Percentiles rank a stretch among this genome's conserved stretches.
Conservation (phyloP, 192 early-diverging fungal genomes). For the Dispira simplex region DNA sequence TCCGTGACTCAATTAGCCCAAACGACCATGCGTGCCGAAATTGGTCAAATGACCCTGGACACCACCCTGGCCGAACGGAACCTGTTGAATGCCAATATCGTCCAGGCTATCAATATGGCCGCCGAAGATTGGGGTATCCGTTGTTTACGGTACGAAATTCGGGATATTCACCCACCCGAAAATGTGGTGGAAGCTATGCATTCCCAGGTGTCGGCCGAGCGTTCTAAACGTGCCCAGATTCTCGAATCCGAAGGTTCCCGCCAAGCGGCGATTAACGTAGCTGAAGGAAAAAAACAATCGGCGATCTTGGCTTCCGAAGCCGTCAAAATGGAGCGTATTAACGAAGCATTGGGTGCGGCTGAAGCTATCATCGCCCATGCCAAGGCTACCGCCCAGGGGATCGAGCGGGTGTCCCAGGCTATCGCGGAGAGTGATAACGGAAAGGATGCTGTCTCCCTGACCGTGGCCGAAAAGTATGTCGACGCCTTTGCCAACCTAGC, state of each 20-base stretch:
- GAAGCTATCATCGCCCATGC: conserved; percentile 79
- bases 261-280: conserved; percentile 94
- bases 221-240: conserved; percentile 93
- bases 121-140: conserved; percentile 92
- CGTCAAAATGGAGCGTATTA: conserved; percentile 77
- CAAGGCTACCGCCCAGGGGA: conserved; percentile 61
- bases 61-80: conserved; percentile 88
- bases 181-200: conserved; percentile 97
- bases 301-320: conserved; percentile 91
- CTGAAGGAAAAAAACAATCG: conserved; percentile 85
- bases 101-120: conserved; percentile 85
- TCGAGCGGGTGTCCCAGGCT: conserved; percentile 63
- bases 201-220: conserved; percentile 91
- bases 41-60: conserved; percentile 96
- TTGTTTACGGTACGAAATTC: conserved; percentile 91
- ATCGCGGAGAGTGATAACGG: conserved; percentile 48
- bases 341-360: conserved; percentile 77
- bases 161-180: conserved; percentile 87
- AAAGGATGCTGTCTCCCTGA: conserved; percentile 72
- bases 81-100: conserved; percentile 85
- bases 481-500: conserved; percentile 85
- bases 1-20: conserved; percentile 95
- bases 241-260: conserved; percentile 65
- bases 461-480: conserved; percentile 93
- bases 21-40: conserved; percentile 98